phyloP scores from a whole-genome alignment of 805 yeast genomes.

The Yarrowia hollandica region DNA sequence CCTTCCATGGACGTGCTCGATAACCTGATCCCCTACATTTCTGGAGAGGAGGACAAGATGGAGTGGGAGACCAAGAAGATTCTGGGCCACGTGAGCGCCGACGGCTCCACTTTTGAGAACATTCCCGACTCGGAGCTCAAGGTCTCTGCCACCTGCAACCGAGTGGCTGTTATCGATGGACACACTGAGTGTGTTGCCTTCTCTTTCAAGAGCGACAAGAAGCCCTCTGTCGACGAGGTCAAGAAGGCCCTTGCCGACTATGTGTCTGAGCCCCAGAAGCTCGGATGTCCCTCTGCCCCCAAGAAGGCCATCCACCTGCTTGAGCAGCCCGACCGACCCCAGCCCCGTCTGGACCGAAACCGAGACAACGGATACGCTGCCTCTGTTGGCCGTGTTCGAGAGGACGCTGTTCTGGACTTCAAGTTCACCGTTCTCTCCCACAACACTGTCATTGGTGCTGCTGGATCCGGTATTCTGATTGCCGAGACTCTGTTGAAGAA shows the following conservation, averaged over 20 bases:
- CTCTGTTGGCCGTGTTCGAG: slow-evolving; percentile 90
- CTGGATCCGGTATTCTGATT: slow-evolving; percentile 95
- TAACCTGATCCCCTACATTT: slow-evolving; percentile 89
- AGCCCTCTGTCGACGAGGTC: slow-evolving; percentile 81
- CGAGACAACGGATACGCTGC: slow-evolving; percentile 94
- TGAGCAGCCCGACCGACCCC: slow-evolving; percentile 92
- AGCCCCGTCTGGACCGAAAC: slow-evolving; percentile 95
- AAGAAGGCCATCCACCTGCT: slow-evolving; percentile 86
- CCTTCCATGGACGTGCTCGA: slow-evolving; percentile 93
- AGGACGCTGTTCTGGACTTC: slow-evolving; percentile 87
- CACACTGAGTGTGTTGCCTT: slow-evolving; percentile 94
- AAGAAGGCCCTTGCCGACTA: slow-evolving; percentile 69
- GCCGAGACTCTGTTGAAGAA: slow-evolving; percentile 86
- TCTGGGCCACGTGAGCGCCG: slow-evolving; percentile 58
- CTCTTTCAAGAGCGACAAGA: slow-evolving; percentile 74
- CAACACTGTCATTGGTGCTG: slow-evolving; percentile 97
- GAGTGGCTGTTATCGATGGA: slow-evolving; percentile 97
- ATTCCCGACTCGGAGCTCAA: slow-evolving; percentile 68
- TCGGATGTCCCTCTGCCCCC: slow-evolving; percentile 92
- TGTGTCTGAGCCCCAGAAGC: slow-evolving; percentile 74
- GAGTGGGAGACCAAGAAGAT: slow-evolving; percentile 98
- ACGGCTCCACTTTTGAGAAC: slow-evolving; percentile 54
- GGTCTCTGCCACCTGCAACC: slow-evolving; percentile 94
- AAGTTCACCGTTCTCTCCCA: slow-evolving; percentile 98
- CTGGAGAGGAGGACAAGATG: slow-evolving; percentile 97